phyloP scores from a whole-genome alignment of 352 stramenopile genomes.

The Pythium grandisporangium region DNA sequence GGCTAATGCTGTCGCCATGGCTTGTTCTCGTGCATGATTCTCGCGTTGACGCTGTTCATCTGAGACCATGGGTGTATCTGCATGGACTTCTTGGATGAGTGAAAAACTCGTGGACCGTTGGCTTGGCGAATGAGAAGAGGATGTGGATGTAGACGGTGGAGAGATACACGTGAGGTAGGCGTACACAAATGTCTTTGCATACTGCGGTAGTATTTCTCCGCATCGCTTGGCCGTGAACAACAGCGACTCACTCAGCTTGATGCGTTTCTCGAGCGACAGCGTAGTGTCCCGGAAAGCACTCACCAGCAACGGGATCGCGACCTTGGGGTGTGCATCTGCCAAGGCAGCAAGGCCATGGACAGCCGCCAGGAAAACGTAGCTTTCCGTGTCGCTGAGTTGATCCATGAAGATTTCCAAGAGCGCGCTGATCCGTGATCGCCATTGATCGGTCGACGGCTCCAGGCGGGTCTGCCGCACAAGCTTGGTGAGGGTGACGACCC shows the following conservation, averaged over 20 bases:
- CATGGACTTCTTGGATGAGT: slow-evolving; percentile 46
- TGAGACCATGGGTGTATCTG: not conserved
- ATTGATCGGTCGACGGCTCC: slow-evolving; percentile 26
- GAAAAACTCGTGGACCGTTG: slow-evolving; percentile 21
- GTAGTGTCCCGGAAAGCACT: slow-evolving; percentile 26
- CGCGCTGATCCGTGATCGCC: slow-evolving; percentile 35
- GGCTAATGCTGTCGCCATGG: slow-evolving; percentile 15
- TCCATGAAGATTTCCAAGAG: slow-evolving; percentile 50
- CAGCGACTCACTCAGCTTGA: slow-evolving; percentile 80
- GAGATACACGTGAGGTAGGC: slow-evolving; percentile 76
- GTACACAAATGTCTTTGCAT: slow-evolving; percentile 69
- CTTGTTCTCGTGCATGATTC: not conserved
- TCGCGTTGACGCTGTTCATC: not conserved
- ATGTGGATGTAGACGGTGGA: slow-evolving; percentile 12
- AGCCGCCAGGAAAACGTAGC: slow-evolving; percentile 80
- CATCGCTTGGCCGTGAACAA: slow-evolving; percentile 73
- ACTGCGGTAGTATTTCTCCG: slow-evolving; percentile 58
- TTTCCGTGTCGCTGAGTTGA: slow-evolving; percentile 62
- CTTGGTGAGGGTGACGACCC: slow-evolving; percentile 66
- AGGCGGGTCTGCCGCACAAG: slow-evolving; percentile 51
- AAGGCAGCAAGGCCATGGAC: slow-evolving; percentile 64
- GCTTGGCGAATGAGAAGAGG: too few species aligned
- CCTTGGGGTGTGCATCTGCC: slow-evolving; percentile 42
- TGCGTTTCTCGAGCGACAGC: slow-evolving; percentile 52
- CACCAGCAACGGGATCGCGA: slow-evolving; percentile 64